Conservation (phyloP, 2,329 filamentous ascomycete species). For the Botrytis porri region DNA sequence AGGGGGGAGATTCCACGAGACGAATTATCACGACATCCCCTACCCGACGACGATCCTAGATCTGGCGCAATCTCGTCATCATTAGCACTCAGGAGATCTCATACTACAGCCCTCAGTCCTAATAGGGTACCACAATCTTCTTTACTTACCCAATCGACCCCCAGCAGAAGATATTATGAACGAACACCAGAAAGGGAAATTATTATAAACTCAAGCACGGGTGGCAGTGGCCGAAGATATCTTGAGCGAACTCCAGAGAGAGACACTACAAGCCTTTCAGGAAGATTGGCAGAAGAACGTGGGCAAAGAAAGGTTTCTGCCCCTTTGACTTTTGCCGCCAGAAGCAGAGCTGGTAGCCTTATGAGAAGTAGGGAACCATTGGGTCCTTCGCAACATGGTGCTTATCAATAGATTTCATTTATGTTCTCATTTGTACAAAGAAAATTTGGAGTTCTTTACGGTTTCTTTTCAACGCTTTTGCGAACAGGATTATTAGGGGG, state of each 20-base stretch:
- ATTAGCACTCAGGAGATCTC: constrained; percentile 30
- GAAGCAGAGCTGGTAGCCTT: constrained; percentile 30
- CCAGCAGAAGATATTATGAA: constrained; percentile 22
- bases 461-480: constrained; percentile 2
- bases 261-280: constrained; percentile 34
- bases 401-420: constrained; percentile 26
- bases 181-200: constrained; percentile 19
- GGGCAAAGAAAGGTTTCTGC: constrained; percentile 34
- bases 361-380: constrained; percentile 28
- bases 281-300: constrained; percentile 32
- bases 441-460: constrained; percentile 1
- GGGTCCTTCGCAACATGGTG: constrained; percentile 25
- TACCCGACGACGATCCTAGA: constrained; percentile 33
- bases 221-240: constrained; percentile 30
- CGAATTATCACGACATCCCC: constrained; percentile 41
- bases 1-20: constrained; percentile 41
- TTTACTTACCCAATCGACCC: constrained; percentile 41
- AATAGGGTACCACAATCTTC: constrained; percentile 51
- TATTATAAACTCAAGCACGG: constrained; percentile 20
- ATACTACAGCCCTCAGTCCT: constrained; percentile 48
- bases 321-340: constrained; percentile 25
- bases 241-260: constrained; percentile 35
- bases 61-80: not conserved
- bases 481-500: constrained; percentile 4
- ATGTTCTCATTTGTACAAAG: constrained; percentile 9